Evolutionary conservation across 345 rosid species (phyloP), one percentile per base, ranked within the genome.

Genomic region (Aquilaria sinensis): DNA sequence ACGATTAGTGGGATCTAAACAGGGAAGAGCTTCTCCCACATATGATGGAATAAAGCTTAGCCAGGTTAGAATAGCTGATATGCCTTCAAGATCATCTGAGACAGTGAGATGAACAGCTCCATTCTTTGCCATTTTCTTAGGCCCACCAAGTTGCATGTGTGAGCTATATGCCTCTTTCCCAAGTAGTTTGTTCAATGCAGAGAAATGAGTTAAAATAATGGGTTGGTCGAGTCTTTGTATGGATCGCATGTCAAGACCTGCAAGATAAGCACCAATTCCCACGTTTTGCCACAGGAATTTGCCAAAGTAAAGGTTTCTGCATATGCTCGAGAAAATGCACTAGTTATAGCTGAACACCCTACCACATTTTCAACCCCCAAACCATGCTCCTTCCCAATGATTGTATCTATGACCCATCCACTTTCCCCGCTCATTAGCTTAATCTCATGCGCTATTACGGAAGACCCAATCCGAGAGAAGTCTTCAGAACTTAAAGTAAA

Each of bases 81-180:
- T 80, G 14, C 97, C 99, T 84, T 91, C 97, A 50, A 94, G 97
- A 75, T 94, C 97, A 78, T 94, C 96, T 14, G 97, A 82, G 60
- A 94, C 99, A 4, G 97, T 86, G 61, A 83, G 96, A 83, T 94
- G 99, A 64, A 89, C 97, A 48, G 90, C 99, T 53, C 99, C 99
- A 68, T 94, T 94, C 46, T 96, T 94, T 49, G 96, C 97, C 99
- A 94, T 94, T 68, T 90, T 88, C 78, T 94, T 94, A 2, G 99
- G 99, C 47, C 99, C 99, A 66, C 99, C 99, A 56, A 94, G 99
- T 80, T 94, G 99, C 99, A 94, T 94, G 79, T 94, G 99, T 64
- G 99, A 94, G 79, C 99, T 94, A 77, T 94, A 94, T 29, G 90
- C 99, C 75, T 94, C 99, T 41, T 97, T 93, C 50, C 99, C 99